Evolutionary conservation across 148 eudicot species (phyloP).

Genomic region (Dianthus caryophyllus): DNA sequence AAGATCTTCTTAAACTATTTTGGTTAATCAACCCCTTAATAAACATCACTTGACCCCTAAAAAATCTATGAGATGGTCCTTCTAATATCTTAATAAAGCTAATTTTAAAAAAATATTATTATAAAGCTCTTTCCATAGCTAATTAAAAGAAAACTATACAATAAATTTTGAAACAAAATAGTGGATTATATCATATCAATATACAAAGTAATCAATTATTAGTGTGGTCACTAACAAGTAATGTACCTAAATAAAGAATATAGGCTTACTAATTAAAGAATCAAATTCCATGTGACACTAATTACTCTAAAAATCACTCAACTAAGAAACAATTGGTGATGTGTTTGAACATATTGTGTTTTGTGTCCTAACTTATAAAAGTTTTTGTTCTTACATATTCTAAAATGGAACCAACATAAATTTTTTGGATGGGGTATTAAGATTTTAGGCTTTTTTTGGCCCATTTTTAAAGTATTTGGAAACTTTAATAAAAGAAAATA

Average conservation of each 20-base stretch:
- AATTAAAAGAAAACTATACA: too few relatives aligned
- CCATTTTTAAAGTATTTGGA: constrained; percentile 2
- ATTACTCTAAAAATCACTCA: neutral
- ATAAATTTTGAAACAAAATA: neutral
- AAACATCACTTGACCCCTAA: too few relatives aligned
- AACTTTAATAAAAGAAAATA: neutral
- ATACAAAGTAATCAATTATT: neutral
- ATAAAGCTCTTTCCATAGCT: neutral
- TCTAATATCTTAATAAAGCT: too few relatives aligned
- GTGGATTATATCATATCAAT: neutral
- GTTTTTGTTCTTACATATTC: constrained; percentile 5
- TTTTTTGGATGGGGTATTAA: constrained; percentile 9
- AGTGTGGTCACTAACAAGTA: neutral
- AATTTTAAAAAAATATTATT: neutral
- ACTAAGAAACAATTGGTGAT: neutral
- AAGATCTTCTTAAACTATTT: too few relatives aligned
- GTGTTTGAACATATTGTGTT: neutral
- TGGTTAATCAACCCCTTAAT: too few relatives aligned
- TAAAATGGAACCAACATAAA: constrained; percentile 18
- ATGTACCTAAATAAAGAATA: neutral
- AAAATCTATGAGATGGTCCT: too few relatives aligned
- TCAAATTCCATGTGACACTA: constrained; percentile 10
- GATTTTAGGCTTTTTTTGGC: constrained; percentile 6
- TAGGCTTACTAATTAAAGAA: neutral
- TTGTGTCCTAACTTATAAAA: constrained; percentile 12